These are phyloP conservation scores for Vicia sativa DNA, from an alignment of 306 rosid species.

Conservation along the genomic window DNA sequence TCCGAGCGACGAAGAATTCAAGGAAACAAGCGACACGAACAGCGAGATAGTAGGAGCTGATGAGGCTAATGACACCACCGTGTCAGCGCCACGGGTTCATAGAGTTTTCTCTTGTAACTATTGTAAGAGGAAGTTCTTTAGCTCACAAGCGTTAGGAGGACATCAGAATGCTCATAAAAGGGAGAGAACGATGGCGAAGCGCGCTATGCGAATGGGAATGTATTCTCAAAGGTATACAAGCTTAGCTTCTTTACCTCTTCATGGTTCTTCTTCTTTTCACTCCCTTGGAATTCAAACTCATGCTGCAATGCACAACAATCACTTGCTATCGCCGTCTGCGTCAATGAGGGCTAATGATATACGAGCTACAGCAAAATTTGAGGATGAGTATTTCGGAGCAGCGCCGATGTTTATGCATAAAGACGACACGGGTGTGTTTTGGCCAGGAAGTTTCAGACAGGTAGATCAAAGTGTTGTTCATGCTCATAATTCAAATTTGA, in stretches of 20 bases:
- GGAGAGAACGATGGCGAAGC: constrained; percentile 91
- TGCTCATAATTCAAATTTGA: constrained; percentile 43
- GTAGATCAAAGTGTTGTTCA: constrained; percentile 42
- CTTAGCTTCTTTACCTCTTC: constrained; percentile 83
- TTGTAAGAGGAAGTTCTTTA: constrained; percentile 80
- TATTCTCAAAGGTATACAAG: constrained; percentile 65
- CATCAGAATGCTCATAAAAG: constrained; percentile 94
- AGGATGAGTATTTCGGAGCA: constrained; percentile 50
- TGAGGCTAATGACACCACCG: constrained; percentile 2
- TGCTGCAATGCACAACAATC: constrained; percentile 62
- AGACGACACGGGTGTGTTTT: constrained; percentile 58
- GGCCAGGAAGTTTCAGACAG: constrained; percentile 92
- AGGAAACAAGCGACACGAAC: constrained; percentile 48
- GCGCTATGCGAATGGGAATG: constrained; percentile 78
- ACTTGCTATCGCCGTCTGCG: constrained; percentile 34
- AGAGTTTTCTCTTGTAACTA: constrained; percentile 88
- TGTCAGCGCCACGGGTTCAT: constrained; percentile 44
- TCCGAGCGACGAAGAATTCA: constrained; percentile 45
- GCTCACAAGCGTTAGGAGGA: constrained; percentile 94
- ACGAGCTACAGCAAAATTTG: constrained; percentile 61
- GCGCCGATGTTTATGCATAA: constrained; percentile 61
- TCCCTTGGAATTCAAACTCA: constrained; percentile 82
- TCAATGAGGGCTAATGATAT: constrained; percentile 46
- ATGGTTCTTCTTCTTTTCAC: constrained; percentile 69
- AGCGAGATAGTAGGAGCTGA: constrained; percentile 43